Conservation (phyloP, 176 grass and related monocot species). For the Lolium rigidum region DNA sequence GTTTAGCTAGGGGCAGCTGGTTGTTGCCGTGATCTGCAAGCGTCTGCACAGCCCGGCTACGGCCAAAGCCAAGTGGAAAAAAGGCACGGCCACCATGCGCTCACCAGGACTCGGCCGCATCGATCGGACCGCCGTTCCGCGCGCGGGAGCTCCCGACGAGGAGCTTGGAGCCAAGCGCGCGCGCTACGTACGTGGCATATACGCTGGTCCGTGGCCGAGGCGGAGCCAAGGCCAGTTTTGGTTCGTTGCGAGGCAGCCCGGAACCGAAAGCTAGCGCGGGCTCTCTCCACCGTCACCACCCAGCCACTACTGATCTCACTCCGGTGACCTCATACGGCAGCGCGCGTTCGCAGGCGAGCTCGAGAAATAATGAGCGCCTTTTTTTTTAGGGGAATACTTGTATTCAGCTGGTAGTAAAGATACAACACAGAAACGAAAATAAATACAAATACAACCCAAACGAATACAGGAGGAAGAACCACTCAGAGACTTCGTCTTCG, state of each 20-base stretch:
- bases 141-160: not conserved
- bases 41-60: not conserved
- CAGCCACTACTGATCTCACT: not conserved
- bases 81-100: not conserved
- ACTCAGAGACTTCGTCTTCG: no score
- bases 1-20: not conserved
- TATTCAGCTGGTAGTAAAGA: no score
- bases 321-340: not conserved
- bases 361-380: no score
- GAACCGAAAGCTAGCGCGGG: not conserved
- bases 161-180: not conserved
- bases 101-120: not conserved
- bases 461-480: no score
- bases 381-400: no score
- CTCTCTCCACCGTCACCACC: not conserved
- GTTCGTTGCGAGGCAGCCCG: not conserved
- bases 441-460: no score
- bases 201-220: not conserved
- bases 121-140: not conserved
- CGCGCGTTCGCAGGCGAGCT: not conserved
- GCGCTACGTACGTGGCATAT: not conserved
- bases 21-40: not conserved
- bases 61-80: slow-evolving; percentile 3
- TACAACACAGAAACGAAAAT: no score
- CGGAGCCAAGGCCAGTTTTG: not conserved